Evolutionary conservation across 139 green algal genomes (phyloP).

Genomic region (Chlamydomonas incerta): DNA sequence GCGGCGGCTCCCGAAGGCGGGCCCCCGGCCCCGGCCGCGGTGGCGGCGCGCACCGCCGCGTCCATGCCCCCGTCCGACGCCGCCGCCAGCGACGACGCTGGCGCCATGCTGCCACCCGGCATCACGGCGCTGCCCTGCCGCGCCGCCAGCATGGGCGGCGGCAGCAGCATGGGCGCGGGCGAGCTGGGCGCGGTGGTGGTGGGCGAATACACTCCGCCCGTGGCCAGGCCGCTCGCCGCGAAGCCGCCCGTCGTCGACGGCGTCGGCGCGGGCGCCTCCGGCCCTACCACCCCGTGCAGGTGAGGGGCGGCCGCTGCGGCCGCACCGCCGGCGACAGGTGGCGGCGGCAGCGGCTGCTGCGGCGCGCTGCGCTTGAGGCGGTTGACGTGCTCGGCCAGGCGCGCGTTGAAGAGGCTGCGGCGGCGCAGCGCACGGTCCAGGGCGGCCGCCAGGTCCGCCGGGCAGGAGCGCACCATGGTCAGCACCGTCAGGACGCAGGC

Average conservation of each 20-base stretch:
- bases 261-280: background rate
- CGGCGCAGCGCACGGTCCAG: constrained; percentile 15
- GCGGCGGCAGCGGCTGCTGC: background rate
- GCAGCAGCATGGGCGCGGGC: background rate
- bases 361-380: constrained; percentile 4
- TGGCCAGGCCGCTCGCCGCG: background rate
- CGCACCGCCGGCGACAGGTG: background rate
- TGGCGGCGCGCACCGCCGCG: background rate
- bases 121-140: background rate
- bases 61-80: background rate
- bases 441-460: background rate
- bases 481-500: constrained; percentile 31
- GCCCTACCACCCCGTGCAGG: background rate
- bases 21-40: background rate
- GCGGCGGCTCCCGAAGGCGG: background rate
- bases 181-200: background rate
- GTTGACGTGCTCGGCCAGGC: constrained; percentile 25
- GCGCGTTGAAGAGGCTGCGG: constrained; percentile 27
- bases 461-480: constrained; percentile 11
- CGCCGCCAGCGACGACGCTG: background rate
- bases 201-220: background rate
- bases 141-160: background rate
- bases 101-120: constrained; percentile 10
- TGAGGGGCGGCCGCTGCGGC: too few species aligned
- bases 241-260: background rate